Evolutionary conservation across 1,284 basidiomycete species (phyloP), one percentile per base, ranked within the genome.

Genomic region (Tausonia pullulans): DNA sequence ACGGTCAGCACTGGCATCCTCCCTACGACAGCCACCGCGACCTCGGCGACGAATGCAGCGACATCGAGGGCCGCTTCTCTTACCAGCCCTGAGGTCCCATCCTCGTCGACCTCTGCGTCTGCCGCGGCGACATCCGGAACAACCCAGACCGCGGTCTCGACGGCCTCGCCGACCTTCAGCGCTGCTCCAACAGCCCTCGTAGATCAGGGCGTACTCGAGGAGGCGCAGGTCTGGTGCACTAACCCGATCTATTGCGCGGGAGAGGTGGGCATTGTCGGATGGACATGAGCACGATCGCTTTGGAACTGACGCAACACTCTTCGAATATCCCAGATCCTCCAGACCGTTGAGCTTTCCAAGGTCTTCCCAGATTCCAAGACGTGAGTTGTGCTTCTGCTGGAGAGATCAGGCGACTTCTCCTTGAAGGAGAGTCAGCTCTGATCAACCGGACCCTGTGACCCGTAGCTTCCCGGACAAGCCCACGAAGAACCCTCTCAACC

Each of bases 351-450:
- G 76, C 70, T 95, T 55, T 86, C 90, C 0, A 74, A 81, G 43
- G 77, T 90, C 46, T 97, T 83, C 74, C 71, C 79, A 0, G 93
- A 97, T 75, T 85, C 85, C 61, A 96, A 96, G 77, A 91, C 88
- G 0, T 13, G 69, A 63, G 14, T n/a, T 4, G 4, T 41, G 6
- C 0, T 39, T 16, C 6, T n/a, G 27, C 50, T 5, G 14, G 14
- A 8, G 16, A 16, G 14, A 50, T 57, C 4, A 10, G 8, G 41
- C 39, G 14, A 59, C 11, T 14, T 13, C 44, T 8, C 43, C 52
- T 50, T n/a, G 14, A 39, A 13, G 9, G 27, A 7, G 3, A 16
- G 59, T 49, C 55, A 52, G 57, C 57, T 6, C 48, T 10, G 61
- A 73, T 70, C 76, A 74, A 0, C 2, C 8, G 48, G 48, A 49